Conservation (phyloP, 2,329 filamentous ascomycete genomes). For the Cercospora sojina region DNA sequence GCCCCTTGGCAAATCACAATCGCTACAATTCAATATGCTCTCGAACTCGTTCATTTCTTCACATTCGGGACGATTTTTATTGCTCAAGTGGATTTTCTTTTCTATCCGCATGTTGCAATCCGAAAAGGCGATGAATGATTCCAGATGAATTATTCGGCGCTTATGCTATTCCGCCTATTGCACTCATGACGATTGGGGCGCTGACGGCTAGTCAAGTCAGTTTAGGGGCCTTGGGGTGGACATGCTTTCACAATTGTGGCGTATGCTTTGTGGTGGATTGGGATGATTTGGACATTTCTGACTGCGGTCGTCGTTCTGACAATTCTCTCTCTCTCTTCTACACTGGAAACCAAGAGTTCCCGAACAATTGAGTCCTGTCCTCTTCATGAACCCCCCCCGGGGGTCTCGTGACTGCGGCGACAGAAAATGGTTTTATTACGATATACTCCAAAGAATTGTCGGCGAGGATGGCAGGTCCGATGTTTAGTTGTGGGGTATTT, state of each 20-base stretch:
- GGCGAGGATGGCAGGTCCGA: conserved; percentile 14
- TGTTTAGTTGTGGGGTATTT: conserved; percentile 19
- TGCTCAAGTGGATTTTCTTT: conserved; percentile 1
- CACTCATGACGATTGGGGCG: conserved; percentile 18
- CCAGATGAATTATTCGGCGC: conserved; percentile 14
- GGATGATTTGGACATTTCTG: conserved; percentile 14
- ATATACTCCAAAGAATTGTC: conserved; percentile 11
- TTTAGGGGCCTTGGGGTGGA: conserved; percentile 17
- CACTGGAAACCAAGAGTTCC: conserved; percentile 9
- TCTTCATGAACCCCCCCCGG: conserved; percentile 20
- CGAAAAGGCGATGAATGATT: conserved; percentile 7
- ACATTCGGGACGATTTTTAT: conserved; percentile 10
- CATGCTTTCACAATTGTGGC: conserved; percentile 22
- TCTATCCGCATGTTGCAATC: conserved; percentile 16
- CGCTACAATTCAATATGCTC: conserved; percentile 9
- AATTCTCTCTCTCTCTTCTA: conserved; percentile 13
- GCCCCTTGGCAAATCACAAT: conserved; percentile 13
- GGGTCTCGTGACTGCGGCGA: conserved; percentile 16
- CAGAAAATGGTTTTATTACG: conserved; percentile 14
- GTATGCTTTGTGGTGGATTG: conserved; percentile 24
- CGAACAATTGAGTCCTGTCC: conserved; percentile 13
- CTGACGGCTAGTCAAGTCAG: conserved; percentile 17
- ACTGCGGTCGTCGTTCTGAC: conserved; percentile 16
- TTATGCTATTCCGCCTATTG: conserved; percentile 18
- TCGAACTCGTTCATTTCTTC: conserved; percentile 17